Conservation (phyloP, 768 basidiomycete genomes). For the Stropharia rugosoannulata region DNA sequence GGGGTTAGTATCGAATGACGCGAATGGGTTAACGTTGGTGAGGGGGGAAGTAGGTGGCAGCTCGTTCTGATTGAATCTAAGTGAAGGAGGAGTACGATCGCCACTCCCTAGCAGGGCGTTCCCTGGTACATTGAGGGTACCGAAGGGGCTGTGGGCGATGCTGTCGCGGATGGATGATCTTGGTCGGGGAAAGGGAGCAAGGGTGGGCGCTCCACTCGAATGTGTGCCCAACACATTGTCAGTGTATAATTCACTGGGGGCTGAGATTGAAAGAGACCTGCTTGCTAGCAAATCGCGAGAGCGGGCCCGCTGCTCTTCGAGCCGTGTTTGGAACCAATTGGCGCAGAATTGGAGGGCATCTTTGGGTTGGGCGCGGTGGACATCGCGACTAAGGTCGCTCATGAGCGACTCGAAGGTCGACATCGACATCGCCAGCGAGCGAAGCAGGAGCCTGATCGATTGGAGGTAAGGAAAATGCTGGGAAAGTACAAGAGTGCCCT, state of each 20-base stretch:
- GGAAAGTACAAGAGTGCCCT: not conserved
- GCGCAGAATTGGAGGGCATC: conserved; percentile 93
- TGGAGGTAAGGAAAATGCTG: not conserved
- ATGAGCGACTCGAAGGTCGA: conserved; percentile 85
- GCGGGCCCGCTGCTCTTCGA: conserved; percentile 81
- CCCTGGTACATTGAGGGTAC: conserved; percentile 76
- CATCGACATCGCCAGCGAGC: conserved; percentile 14
- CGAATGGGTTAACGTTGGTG: conserved; percentile 49
- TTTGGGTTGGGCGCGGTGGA: conserved; percentile 80
- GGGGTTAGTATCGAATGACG: conserved; percentile 50
- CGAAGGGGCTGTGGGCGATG: conserved; percentile 70
- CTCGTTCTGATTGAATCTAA: conserved; percentile 59
- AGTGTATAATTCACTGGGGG: conserved; percentile 58
- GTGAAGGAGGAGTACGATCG: conserved; percentile 52
- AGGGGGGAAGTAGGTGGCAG: conserved; percentile 63
- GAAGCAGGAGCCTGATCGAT: not conserved
- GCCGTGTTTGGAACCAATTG: conserved; percentile 89
- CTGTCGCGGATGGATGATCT: conserved; percentile 58
- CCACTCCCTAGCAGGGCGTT: conserved; percentile 65
- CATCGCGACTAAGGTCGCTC: conserved; percentile 83
- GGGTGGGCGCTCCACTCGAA: conserved; percentile 33
- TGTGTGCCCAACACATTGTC: conserved; percentile 43
- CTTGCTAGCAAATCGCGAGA: conserved; percentile 64
- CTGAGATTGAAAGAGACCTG: conserved; percentile 46
- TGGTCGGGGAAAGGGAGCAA: conserved; percentile 60